Base-by-base conservation (phyloP, 345 rosid species). In the Trapa bicornis region DNA sequence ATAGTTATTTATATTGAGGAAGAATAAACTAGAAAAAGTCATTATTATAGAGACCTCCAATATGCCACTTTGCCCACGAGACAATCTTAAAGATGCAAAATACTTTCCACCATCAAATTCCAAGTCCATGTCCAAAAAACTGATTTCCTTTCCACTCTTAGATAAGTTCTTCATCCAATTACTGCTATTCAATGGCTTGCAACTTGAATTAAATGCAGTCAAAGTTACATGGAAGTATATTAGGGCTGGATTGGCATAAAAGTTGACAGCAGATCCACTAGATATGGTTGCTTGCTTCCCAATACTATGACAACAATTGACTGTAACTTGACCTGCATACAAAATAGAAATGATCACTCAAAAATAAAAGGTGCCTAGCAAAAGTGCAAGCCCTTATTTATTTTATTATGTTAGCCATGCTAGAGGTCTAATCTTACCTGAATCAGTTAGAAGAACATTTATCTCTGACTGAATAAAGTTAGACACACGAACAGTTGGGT, bases 101-200 rank as follows among this genome's bases (percentile, higher is more conserved):
- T 79, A 85, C 76, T 84, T 89, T 73, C 96, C 98, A 81, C 84
- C 84, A 58, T 81, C 81, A 78, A 92, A 92, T 76, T 92, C 96
- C 71, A 92, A 83, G 79, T 83, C 88, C 75, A 89, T 74, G 71
- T 92, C 93, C 79, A 89, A 78, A 77, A 38, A 82, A 9, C 68
- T 75, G 37, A 80, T 81, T 70, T 76, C 78, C 17, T 76, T 81
- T 80, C 82, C 86, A 67, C 77, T 82, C 78, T 87, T 87, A 67
- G 74, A 80, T 72, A 92, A 76, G 80, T 81, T 92, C 80, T 86
- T 89, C 70, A 82, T 79, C 98, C 93, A 92, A 75, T 92, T 96
- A 56, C 86, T 78, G 72, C 91, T 88, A 73, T 85, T 89, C 67
- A 89, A 83, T 67, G 96, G 87, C 80, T 89, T 86, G 82, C 91